Evolutionary conservation across 1,139 yeast species (phyloP).

Genomic region (Blastobotrys indianensis): DNA sequence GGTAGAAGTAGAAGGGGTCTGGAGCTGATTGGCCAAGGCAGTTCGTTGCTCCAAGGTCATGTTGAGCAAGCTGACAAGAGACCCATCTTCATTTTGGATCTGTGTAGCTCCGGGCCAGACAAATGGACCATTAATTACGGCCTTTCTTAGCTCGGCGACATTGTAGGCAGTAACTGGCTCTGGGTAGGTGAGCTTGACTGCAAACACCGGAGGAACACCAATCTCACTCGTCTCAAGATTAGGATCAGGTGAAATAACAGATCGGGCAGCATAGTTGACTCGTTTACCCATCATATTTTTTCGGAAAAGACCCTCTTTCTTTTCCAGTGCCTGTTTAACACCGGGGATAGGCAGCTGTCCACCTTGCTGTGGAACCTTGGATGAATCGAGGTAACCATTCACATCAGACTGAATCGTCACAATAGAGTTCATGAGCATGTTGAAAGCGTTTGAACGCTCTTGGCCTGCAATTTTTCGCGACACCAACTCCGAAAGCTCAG

Average conservation of each 20-base stretch:
- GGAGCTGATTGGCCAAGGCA: conserved; percentile 89
- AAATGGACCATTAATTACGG: conserved; percentile 95
- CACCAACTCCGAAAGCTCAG: conserved; percentile 43
- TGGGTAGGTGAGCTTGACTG: conserved; percentile 90
- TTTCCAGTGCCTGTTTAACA: conserved; percentile 93
- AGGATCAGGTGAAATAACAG: conserved; percentile 99
- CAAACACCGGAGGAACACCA: conserved; percentile 98
- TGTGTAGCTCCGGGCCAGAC: conserved; percentile 99
- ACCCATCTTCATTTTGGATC: conserved; percentile 95
- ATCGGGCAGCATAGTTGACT: conserved; percentile 97
- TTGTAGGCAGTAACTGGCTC: conserved; percentile 97
- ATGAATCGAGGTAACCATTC: conserved; percentile 86
- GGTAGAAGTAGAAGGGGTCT: conserved; percentile 68
- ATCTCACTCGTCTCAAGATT: conserved; percentile 95
- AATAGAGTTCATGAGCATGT: conserved; percentile 89
- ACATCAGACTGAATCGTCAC: conserved; percentile 94
- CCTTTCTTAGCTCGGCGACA: conserved; percentile 83
- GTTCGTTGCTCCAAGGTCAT: conserved; percentile 93
- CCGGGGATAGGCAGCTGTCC: conserved; percentile 85
- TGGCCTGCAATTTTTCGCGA: conserved; percentile 61
- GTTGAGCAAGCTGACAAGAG: conserved; percentile 70
- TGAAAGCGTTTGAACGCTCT: conserved; percentile 71
- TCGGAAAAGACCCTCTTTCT: conserved; percentile 97
- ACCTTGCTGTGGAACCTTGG: conserved; percentile 71
- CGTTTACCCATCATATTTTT: conserved; percentile 99